phyloP scores from a whole-genome alignment of 2,329 filamentous ascomycete genomes.

The Chalaropsis ovoidea region DNA sequence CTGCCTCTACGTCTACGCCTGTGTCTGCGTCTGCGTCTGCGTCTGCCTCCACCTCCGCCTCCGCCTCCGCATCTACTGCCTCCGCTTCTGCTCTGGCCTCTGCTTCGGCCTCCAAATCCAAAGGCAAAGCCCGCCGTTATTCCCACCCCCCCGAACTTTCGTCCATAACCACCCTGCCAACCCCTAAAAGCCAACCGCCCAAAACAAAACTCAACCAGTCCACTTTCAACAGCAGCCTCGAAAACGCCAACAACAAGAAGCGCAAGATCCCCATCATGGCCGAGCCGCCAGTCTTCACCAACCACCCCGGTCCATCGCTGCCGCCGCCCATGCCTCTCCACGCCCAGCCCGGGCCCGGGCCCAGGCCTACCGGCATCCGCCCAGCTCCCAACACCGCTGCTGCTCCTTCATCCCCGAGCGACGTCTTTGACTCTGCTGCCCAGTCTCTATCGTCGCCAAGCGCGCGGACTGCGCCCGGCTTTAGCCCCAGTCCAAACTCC shows the following conservation, averaged over 20 bases:
- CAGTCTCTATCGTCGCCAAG: background rate
- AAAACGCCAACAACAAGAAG: constrained; percentile 99
- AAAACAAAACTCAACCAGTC: constrained; percentile 33
- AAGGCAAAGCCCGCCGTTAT: constrained; percentile 15
- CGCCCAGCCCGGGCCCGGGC: background rate
- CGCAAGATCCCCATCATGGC: constrained; percentile 90
- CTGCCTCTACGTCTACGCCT: background rate
- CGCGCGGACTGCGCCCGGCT: background rate
- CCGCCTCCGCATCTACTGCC: background rate
- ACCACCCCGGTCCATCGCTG: background rate
- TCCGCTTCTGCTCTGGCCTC: background rate
- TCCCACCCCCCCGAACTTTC: constrained; percentile 12
- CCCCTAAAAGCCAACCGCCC: background rate
- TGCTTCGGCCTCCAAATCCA: background rate
- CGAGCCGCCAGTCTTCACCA: constrained; percentile 39
- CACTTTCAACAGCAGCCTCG: constrained; percentile 81
- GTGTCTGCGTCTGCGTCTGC: background rate
- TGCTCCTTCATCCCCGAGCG: background rate
- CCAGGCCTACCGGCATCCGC: background rate
- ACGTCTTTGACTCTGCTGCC: background rate
- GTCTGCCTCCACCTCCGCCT: background rate
- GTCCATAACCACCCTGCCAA: background rate
- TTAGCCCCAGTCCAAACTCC: background rate
- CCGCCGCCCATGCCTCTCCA: background rate
- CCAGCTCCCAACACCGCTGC: background rate